Evolutionary conservation across 1,139 yeast genomes (phyloP).

Genomic region (Geotrichum carabidarum): DNA sequence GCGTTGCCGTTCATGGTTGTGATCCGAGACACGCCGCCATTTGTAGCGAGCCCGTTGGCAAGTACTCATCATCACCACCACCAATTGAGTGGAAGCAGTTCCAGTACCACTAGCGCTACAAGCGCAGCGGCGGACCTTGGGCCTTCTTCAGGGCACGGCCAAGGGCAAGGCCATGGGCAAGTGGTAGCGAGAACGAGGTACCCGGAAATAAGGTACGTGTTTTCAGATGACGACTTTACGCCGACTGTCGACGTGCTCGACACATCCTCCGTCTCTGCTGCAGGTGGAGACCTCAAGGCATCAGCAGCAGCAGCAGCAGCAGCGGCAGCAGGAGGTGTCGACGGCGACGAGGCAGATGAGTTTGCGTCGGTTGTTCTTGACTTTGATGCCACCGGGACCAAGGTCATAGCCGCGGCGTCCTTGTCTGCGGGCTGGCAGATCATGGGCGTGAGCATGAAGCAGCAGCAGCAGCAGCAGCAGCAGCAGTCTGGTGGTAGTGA

Average conservation of each 20-base stretch:
- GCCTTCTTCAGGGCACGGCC: not conserved
- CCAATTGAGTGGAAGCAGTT: not conserved
- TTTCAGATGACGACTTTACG: constrained; percentile 38
- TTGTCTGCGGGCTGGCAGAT: constrained; percentile 41
- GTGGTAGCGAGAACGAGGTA: constrained; percentile 24
- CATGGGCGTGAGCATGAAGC: constrained; percentile 20
- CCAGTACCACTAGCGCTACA: not conserved
- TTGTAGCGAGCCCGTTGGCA: constrained; percentile 3
- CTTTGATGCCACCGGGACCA: constrained; percentile 35
- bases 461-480: not conserved
- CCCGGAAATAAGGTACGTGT: constrained; percentile 40
- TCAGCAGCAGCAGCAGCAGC: not conserved
- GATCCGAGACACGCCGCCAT: constrained; percentile 22
- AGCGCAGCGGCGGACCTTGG: too few relatives aligned
- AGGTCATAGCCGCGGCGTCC: constrained; percentile 31
- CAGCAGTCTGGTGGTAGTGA: not conserved
- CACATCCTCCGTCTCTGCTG: too few relatives aligned
- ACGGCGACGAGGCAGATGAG: constrained; percentile 26
- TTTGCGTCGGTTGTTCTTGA: constrained; percentile 38
- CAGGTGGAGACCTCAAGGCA: too few relatives aligned
- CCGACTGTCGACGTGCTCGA: constrained; percentile 37
- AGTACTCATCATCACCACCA: not conserved
- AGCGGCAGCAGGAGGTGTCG: constrained; percentile 16
- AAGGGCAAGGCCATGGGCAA: not conserved
- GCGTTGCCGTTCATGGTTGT: constrained; percentile 30